Conservation (phyloP, 768 basidiomycete species). For the Xerocomus potaroensis region DNA sequence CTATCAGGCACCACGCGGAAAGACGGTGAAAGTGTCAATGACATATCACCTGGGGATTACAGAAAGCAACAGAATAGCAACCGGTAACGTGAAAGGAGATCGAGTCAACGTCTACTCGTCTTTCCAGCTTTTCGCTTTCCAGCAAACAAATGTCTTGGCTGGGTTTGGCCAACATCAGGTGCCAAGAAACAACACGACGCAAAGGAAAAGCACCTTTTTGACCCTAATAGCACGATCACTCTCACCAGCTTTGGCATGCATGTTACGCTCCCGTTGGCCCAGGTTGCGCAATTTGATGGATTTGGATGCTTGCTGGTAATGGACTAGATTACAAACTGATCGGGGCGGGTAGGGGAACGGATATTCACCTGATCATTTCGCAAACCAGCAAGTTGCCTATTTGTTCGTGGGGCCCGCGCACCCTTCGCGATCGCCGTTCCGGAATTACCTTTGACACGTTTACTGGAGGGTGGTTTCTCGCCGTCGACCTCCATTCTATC, state of each 20-base stretch:
- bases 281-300: conserved; percentile 82
- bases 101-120: conserved; percentile 63
- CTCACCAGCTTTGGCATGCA: conserved; percentile 89
- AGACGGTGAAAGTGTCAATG: not conserved
- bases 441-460: conserved; percentile 59
- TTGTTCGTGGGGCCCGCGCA: conserved; percentile 58
- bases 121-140: conserved; percentile 86
- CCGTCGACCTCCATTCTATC: conserved; percentile 54
- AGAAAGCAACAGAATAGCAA: conserved; percentile 2
- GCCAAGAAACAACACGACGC: not conserved
- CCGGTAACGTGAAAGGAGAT: conserved; percentile 1
- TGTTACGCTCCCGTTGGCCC: conserved; percentile 82
- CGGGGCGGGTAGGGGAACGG: not conserved
- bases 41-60: not conserved
- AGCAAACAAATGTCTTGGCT: conserved; percentile 86
- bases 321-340: not conserved
- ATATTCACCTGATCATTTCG: conserved; percentile 58
- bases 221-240: conserved; percentile 74
- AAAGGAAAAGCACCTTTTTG: conserved; percentile 68
- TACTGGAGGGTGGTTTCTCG: conserved; percentile 48
- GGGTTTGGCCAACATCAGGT: conserved; percentile 10
- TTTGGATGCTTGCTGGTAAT: conserved; percentile 68
- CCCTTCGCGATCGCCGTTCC: conserved; percentile 49
- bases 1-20: not conserved
- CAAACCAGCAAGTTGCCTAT: conserved; percentile 77